Evolutionary conservation across 148 eudicot species (phyloP), one percentile per base, ranked within the genome.

Genomic region (Vaccinium myrtillus): DNA sequence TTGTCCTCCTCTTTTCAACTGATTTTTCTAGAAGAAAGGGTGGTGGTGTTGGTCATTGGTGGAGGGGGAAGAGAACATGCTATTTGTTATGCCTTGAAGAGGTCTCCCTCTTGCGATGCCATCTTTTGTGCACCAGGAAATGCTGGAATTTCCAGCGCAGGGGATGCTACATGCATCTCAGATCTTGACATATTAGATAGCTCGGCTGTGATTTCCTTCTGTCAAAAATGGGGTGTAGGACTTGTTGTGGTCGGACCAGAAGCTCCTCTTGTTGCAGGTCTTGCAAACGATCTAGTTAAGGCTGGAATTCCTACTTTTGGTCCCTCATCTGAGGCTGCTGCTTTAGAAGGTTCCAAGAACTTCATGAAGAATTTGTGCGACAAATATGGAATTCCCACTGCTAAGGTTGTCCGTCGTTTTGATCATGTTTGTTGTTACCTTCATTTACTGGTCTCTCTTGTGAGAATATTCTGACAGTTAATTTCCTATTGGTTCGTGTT

Each of bases 31-130:
- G 99, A 83, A 61, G 97, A 94, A 84, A 92, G 91, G 86, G 83
- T 94, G 73, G 83, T 77, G 67, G 97, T 96, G 78, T 78, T 96
- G 91, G 98, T 96, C 27, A 92, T 96, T 81, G 99, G 99, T 78
- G 99, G 97, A 80, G 99, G 99, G 54, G 99, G 99, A 84, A 93
- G 99, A 88, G 99, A 96, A 84, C 99, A 96, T 86, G 94, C 99
- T 15, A 94, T 96, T 82, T 94, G 98, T 85, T 82, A 96, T 88
- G 95, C 95, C 79, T 91, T 96, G 87, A 88, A 87, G 86, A 87
- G 92, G 81, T 94, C 99, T 67, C 95, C 93, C 2, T 92, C 98
- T 27, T 92, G 93, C 86, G 88, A 89, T 80, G 77, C 89, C 25
- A 89, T 96, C 65, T 92, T 91, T 83, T 96, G 99, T 87, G 94